Base-by-base conservation (phyloP, 2,329 filamentous ascomycete genomes). In the Phoma herbarum region DNA sequence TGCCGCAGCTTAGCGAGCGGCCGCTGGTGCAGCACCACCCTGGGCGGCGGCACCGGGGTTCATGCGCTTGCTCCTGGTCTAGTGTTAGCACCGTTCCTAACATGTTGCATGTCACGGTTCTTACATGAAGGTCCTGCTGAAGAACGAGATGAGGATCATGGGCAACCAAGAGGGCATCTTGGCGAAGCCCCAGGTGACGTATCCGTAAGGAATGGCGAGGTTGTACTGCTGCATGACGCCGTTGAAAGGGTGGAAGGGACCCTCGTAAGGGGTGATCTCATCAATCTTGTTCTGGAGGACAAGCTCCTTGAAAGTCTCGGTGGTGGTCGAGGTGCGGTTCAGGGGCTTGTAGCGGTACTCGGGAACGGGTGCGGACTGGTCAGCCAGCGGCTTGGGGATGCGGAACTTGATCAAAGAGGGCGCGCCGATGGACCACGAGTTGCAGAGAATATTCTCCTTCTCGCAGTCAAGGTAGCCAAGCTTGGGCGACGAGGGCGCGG, bases 71-170 rank as follows among this genome's bases (percentile, higher is more conserved):
- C 68, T 61, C 71, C 71, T 74, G 52, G 8, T 16, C 3, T n/a
- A 4, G 20, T 12, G 42, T 71, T 57, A 73, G 66, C 18, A 53
- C 28, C 4, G 4, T 16, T 12, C 4, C 7, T 12, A 5, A 14
- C 25, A 7, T 16, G 8, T 18, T 1, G 1, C 12, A 9, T 6
- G 2, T 12, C 0, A 8, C 12, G 8, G 2, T 4, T 53, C 89
- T 85, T 81, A 92, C 91, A 93, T 92, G 77, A 93, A 85, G 57
- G 82, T 85, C 73, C 90, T 85, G 83, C 88, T 92, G 63, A 90
- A 71, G 75, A 93, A 87, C 52, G 88, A 91, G 67, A 94, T 83
- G 47, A 86, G 74, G 66, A 94, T 83, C 91, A 94, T 93, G 72
- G 92, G 88, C 54, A 86, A 78, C 91, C 91, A 94, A 67, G 83